Conservation (phyloP, 2,329 filamentous ascomycete species). For the Fusarium verticillioides region DNA sequence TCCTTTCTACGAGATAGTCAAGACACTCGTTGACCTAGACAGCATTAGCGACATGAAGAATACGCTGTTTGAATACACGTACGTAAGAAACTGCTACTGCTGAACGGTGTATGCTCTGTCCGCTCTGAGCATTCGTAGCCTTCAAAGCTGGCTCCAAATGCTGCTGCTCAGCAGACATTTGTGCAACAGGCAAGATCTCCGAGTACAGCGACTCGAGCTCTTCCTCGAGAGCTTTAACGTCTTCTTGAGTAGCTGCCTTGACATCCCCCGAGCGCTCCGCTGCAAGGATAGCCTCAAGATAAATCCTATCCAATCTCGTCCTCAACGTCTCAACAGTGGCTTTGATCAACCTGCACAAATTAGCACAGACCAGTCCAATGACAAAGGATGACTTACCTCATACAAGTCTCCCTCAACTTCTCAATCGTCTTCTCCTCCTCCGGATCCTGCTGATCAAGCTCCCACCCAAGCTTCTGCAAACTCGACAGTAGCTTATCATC, state of each 20-base stretch:
- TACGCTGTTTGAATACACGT: slow-evolving; percentile 31
- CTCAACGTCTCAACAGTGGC: slow-evolving; percentile 65
- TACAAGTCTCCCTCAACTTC: slow-evolving; percentile 68
- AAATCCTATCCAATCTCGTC: slow-evolving; percentile 66
- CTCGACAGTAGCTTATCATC: slow-evolving; percentile 74
- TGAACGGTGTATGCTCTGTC: slow-evolving; percentile 57
- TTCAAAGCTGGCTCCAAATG: slow-evolving; percentile 70
- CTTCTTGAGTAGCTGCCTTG: slow-evolving; percentile 48
- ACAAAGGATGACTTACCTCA: slow-evolving; percentile 52
- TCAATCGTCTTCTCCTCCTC: slow-evolving; percentile 65
- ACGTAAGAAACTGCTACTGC: slow-evolving; percentile 64
- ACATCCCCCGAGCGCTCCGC: slow-evolving; percentile 45
- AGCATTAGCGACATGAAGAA: slow-evolving; percentile 30
- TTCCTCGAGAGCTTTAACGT: slow-evolving; percentile 65
- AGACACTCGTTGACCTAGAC: slow-evolving; percentile 63
- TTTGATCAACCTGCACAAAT: slow-evolving; percentile 60
- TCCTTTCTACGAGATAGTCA: slow-evolving; percentile 61
- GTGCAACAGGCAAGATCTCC: slow-evolving; percentile 75
- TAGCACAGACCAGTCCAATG: neutral
- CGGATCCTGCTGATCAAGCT: slow-evolving; percentile 64
- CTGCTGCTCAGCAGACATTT: slow-evolving; percentile 77
- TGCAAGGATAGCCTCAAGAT: slow-evolving; percentile 58
- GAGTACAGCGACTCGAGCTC: slow-evolving; percentile 76
- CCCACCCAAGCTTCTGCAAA: slow-evolving; percentile 72
- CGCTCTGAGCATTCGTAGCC: slow-evolving; percentile 56